Conservation (phyloP, 2,329 filamentous ascomycete genomes). For the Cercospora berteroae region DNA sequence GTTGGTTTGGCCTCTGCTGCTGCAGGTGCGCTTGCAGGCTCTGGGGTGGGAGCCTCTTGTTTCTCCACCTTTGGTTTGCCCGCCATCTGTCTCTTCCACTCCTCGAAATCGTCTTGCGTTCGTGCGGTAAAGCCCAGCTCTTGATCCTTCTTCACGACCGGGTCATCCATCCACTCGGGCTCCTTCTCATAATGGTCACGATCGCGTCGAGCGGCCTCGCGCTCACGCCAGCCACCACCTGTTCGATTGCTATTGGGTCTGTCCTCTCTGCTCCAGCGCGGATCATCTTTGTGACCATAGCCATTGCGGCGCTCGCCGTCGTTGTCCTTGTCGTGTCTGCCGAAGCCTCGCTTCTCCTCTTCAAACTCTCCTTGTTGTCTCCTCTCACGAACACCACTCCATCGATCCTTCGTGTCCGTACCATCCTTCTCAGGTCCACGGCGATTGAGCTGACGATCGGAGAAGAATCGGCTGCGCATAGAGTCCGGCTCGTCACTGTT, state of each 20-base stretch:
- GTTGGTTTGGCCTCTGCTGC: conserved; percentile 35
- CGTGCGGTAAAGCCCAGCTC: conserved; percentile 49
- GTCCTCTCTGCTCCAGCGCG: conserved; percentile 55
- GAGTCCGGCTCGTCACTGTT: conserved; percentile 41
- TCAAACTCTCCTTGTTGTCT: conserved; percentile 38
- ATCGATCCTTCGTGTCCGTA: conserved; percentile 64
- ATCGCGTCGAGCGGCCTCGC: conserved; percentile 34
- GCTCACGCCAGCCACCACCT: conserved; percentile 58
- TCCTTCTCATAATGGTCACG: conserved; percentile 67
- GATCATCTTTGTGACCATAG: conserved; percentile 67
- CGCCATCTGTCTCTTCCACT: conserved; percentile 89
- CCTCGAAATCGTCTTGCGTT: conserved; percentile 88
- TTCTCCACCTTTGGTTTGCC: conserved; percentile 40
- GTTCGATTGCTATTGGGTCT: conserved; percentile 44
- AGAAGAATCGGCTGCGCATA: conserved; percentile 42
- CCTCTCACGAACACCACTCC: conserved; percentile 70
- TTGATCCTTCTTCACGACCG: conserved; percentile 58
- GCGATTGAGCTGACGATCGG: conserved; percentile 44
- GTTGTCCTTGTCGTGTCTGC: conserved; percentile 41
- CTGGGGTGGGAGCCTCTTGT: conserved; percentile 18
- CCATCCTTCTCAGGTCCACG: conserved; percentile 40
- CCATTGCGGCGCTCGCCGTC: conserved; percentile 62
- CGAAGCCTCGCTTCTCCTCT: conserved; percentile 57
- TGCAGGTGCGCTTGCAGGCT: conserved; percentile 21
- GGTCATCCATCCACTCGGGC: conserved; percentile 80